Evolutionary conservation across 768 basidiomycete genomes (phyloP), one percentile per base, ranked within the genome.

Genomic region (Pleurotus cornucopiae): DNA sequence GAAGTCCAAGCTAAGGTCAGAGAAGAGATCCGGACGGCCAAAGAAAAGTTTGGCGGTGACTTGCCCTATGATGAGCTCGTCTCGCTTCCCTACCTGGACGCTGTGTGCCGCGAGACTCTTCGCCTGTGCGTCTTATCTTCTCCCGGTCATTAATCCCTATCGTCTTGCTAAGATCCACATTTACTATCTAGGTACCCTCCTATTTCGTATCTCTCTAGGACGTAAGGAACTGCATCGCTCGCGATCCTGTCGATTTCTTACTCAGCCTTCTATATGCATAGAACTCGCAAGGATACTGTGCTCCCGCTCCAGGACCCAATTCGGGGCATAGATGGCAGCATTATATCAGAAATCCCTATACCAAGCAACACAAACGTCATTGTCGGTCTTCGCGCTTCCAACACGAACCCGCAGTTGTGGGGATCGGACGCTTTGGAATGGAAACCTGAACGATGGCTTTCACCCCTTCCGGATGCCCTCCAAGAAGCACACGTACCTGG

Each of bases 361-460:
- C 59, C 64, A 6, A 68, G 71, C 41, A 57, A 64, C 47, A 70
- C 71, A 7, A 38, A 60, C 18, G 57, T 71, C 49, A 54, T 66
- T 34, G 58, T 70, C 20, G 69, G 64, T n/a, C 65, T 65, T 40
- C 30, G 67, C n/a, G 61, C 63, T 25, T 65, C 66, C n/a, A 78
- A 78, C 56, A 60, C 60, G 7, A 68, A 71, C 57, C 65, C 67
- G 43, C 64, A 63, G 1, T 53, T 77, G 5, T 79, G 76, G 77
- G 76, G 78, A 3, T 59, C 64, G 9, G 77, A 80, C 57, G 72
- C 73, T 0, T 46, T 63, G 18, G 74, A 78, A 57, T 79, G 74
- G 72, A 77, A 74, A 53, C 78, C 77, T 2, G 76, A 78, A 51
- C 66, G 77, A 7, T 79, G 78, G 77, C 63, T 78, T 1, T 57